Percentiles rank a stretch among this genome's conserved stretches.
phyloP scores from a whole-genome alignment of 148 eudicot species.

The Oxyria digyna region DNA sequence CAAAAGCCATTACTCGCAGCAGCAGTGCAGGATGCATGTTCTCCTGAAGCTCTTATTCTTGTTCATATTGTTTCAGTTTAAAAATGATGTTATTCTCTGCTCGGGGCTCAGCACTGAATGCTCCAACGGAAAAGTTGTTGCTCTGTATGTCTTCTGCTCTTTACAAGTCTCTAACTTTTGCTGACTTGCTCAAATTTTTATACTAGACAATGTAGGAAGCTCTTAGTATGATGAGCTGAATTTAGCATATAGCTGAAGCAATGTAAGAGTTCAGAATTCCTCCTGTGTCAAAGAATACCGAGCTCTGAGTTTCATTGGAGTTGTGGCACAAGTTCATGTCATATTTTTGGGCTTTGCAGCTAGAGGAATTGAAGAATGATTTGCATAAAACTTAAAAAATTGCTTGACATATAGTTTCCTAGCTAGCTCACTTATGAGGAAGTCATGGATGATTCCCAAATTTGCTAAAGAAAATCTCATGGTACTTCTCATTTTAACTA shows the following conservation, averaged over 20 bases:
- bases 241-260: neutral
- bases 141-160: slow-evolving; percentile 29
- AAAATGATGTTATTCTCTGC: slow-evolving; percentile 8
- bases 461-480: neutral
- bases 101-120: slow-evolving; percentile 23
- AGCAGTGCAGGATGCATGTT: neutral
- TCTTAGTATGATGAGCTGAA: neutral
- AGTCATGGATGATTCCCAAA: neutral
- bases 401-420: neutral
- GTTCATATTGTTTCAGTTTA: neutral
- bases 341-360: neutral
- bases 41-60: neutral
- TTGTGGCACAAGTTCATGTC: neutral
- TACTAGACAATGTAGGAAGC: neutral
- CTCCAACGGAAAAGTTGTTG: slow-evolving; percentile 34
- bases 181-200: neutral
- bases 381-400: neutral
- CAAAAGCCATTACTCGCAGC: neutral
- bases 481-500: neutral
- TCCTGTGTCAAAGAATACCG: neutral
- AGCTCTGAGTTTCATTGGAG: neutral
- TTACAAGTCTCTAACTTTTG: neutral
- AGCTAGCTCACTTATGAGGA: neutral
- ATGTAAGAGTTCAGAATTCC: neutral
- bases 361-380: neutral